Percentiles rank a stretch among this genome's conserved stretches.
phyloP scores from a whole-genome alignment of 225 moss, liverwort and hornwort genomes.

The Takakia lepidozioides region DNA sequence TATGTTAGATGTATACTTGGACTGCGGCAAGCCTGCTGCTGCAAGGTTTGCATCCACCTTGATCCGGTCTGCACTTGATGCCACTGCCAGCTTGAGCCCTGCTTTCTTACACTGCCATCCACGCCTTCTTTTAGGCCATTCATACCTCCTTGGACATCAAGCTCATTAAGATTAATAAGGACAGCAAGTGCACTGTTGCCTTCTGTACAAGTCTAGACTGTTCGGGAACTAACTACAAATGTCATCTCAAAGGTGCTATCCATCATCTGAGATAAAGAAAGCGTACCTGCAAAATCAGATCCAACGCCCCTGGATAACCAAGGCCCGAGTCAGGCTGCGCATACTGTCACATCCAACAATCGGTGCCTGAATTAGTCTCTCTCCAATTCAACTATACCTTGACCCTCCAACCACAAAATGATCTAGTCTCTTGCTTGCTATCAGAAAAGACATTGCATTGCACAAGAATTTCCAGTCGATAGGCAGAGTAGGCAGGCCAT shows the following conservation, averaged over 20 bases:
- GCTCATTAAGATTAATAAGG: not conserved
- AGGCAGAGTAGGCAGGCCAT: too few relatives aligned
- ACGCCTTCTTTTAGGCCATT: too few relatives aligned
- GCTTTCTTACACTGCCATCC: constrained; percentile 74
- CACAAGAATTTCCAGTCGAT: too few relatives aligned
- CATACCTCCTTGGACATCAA: too few relatives aligned
- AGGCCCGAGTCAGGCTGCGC: constrained; percentile 65
- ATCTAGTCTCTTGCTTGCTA: not conserved
- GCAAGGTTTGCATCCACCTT: constrained; percentile 97
- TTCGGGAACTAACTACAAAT: not conserved
- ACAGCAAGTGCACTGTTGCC: not conserved
- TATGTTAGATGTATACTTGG: constrained; percentile 31
- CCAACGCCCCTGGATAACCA: constrained; percentile 83
- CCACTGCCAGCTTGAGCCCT: constrained; percentile 87
- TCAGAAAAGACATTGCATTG: too few relatives aligned
- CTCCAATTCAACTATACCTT: too few relatives aligned
- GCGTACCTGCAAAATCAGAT: constrained; percentile 45
- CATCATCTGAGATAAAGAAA: not conserved
- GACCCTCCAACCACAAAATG: not conserved
- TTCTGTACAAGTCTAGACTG: not conserved
- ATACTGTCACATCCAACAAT: constrained; percentile 34
- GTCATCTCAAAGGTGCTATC: not conserved
- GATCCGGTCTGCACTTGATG: constrained; percentile 88
- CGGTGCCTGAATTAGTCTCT: too few relatives aligned
- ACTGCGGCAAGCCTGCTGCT: constrained; percentile 78